Conservation (phyloP, 192 early-diverging fungal genomes). For the Umbelopsis sp. region DNA sequence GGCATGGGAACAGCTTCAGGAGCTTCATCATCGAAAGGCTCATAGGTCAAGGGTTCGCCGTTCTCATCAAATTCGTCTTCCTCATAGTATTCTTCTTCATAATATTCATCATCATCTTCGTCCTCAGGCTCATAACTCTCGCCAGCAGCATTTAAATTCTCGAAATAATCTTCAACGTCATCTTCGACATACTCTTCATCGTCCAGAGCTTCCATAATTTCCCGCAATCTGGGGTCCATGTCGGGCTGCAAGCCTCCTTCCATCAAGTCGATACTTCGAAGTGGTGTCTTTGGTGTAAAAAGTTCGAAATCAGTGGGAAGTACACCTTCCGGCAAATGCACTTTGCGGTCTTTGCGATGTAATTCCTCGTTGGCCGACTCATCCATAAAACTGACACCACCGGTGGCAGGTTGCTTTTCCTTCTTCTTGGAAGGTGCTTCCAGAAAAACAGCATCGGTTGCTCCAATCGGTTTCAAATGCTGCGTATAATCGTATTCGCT, state of each 20-base stretch:
- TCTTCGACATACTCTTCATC: conserved; percentile 88
- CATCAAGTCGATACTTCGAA: conserved; percentile 14
- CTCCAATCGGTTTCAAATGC: conserved; percentile 86
- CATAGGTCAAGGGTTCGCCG: conserved; percentile 31
- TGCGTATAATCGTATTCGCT: conserved; percentile 93
- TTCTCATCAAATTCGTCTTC: conserved; percentile 43
- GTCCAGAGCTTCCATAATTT: conserved; percentile 92
- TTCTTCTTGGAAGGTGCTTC: conserved; percentile 64
- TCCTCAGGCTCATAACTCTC: conserved; percentile 53
- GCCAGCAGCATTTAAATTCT: conserved; percentile 69
- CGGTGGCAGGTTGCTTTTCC: conserved; percentile 48
- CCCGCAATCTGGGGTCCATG: conserved; percentile 82
- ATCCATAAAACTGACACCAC: conserved; percentile 14
- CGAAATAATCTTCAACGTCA: conserved; percentile 85
- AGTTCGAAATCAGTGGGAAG: conserved; percentile 77
- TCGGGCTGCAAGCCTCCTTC: conserved; percentile 67
- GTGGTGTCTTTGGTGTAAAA: conserved; percentile 21
- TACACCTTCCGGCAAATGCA: conserved; percentile 69
- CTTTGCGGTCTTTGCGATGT: conserved; percentile 37
- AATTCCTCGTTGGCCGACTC: conserved; percentile 1
- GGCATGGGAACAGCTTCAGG: conserved; percentile 14
- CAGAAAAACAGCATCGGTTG: conserved; percentile 77
- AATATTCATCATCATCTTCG: conserved; percentile 47
- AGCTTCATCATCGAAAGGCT: conserved; percentile 10
- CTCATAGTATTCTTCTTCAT: conserved; percentile 53